Evolutionary conservation across 2,329 filamentous ascomycete species (phyloP).

Genomic region (Diplodia intermedia): DNA sequence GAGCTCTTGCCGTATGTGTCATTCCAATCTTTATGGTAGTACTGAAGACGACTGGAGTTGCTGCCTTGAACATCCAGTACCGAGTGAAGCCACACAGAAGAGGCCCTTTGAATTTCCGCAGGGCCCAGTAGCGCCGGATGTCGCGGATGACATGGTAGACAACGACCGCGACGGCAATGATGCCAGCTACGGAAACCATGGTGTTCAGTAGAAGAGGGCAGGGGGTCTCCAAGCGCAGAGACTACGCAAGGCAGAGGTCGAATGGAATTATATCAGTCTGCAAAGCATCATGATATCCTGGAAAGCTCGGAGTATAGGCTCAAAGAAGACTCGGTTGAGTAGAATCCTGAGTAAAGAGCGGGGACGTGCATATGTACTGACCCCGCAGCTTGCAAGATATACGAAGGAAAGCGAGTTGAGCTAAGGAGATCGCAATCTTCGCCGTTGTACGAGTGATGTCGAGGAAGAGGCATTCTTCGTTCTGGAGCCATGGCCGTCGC

Average conservation of each 20-base stretch:
- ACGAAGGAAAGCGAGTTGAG: neutral
- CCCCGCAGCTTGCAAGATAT: slow-evolving; percentile 7
- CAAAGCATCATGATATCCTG: neutral
- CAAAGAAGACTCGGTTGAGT: neutral
- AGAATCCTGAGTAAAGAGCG: neutral
- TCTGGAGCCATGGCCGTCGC: neutral
- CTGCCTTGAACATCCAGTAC: slow-evolving; percentile 48
- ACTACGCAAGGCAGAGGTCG: neutral
- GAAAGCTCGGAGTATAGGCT: neutral
- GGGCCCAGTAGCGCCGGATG: slow-evolving; percentile 41
- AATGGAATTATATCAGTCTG: slow-evolving; percentile 5
- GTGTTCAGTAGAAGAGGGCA: neutral
- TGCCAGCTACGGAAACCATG: slow-evolving; percentile 1
- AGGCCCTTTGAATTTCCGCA: slow-evolving; percentile 48
- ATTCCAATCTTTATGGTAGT: slow-evolving; percentile 47
- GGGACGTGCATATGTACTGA: neutral
- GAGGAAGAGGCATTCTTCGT: neutral
- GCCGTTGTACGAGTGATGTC: neutral
- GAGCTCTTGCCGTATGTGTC: slow-evolving; percentile 46
- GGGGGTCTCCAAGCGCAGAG: neutral
- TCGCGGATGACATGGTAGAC: slow-evolving; percentile 38
- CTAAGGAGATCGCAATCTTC: neutral
- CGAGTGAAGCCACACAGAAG: slow-evolving; percentile 48
- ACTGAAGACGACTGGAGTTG: slow-evolving; percentile 48
- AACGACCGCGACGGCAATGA: slow-evolving; percentile 34